Base-by-base conservation (phyloP, 2,329 filamentous ascomycete species). In the Neofusicoccum umdonicola region DNA sequence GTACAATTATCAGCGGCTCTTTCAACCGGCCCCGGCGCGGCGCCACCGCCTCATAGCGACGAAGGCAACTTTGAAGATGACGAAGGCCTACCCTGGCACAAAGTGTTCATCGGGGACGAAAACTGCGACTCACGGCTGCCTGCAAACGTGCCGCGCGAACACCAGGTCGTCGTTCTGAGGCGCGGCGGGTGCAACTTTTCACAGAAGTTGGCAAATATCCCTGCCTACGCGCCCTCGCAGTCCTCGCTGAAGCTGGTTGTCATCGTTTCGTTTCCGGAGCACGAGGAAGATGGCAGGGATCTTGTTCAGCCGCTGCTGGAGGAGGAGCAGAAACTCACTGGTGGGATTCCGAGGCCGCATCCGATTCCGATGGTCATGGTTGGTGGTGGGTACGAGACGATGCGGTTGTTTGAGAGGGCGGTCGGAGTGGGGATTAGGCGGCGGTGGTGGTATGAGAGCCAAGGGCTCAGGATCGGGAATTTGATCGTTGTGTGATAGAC, bases 111-210 rank as follows among this genome's bases (percentile, higher is more conserved):
- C 19, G 89, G 76, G 56, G 89, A 83, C 63, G 80, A 90, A 15
- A 85, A 88, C 9, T 95, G 94, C 76, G 80, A 83, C 65, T 79
- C 81, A 65, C 76, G 83, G 66, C 77, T 92, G 62, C 76, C 86
- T 12, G 70, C 81, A 1, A 75, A 80, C 7, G 76, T 88, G 3
- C 82, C 81, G 0, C 81, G 80, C 45, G 78, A 75, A 1, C 78
- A 96, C 77, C 89, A 97, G 60, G 82, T 98, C 66, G 88, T 99
- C 66, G 85, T 97, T 57, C 83, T 98, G 70, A 88, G 86, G 34
- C 88, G 95, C 5, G 94, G 95, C 44, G 88, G 87, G 0, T 99
- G 95, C 79, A 90, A 85, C 27, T 98, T 98, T 76, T 89, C 86
- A 41, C 80, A 89, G 34, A 99, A 99, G 76, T 80, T 98, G 0